Percentiles rank a stretch among this genome's conserved stretches.
Evolutionary conservation across 176 grass and related monocot species (phyloP).

Genomic region (Otatea glauca): DNA sequence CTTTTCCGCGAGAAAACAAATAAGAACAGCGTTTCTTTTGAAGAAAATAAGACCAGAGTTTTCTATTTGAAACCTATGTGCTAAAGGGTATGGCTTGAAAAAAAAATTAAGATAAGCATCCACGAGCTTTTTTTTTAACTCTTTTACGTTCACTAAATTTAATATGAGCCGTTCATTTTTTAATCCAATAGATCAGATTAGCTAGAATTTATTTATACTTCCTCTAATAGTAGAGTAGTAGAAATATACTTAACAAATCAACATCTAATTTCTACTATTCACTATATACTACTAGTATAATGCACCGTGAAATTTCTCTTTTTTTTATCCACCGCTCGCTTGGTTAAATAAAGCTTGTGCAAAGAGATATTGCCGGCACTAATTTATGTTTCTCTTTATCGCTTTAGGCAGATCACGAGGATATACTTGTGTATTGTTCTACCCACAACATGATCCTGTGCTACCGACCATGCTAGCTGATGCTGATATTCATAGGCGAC

Average conservation of each 20-base stretch:
- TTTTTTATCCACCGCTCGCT: slow-evolving; percentile 30
- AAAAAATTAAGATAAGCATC: too few species aligned
- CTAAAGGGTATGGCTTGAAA: background rate
- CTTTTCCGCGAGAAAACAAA: background rate
- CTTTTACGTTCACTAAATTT: too few species aligned
- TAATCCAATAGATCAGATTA: too few species aligned
- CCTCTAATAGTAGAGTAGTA: too few species aligned
- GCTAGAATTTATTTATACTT: too few species aligned
- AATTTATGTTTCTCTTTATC: background rate
- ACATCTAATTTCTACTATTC: too few species aligned
- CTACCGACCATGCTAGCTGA: slow-evolving; percentile 41
- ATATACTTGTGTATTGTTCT: background rate
- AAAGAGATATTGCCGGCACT: slow-evolving; percentile 8
- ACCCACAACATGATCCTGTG: background rate
- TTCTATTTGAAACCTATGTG: background rate
- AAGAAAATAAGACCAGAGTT: background rate
- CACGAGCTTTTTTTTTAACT: too few species aligned
- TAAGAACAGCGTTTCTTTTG: background rate
- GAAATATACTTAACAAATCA: too few species aligned
- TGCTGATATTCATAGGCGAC: background rate
- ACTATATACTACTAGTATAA: too few species aligned
- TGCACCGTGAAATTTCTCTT: too few species aligned
- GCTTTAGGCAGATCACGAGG: background rate
- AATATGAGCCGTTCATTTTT: too few species aligned
- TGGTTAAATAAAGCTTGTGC: background rate